Conservation (phyloP, 2,329 filamentous ascomycete genomes). For the Phialophora macrospora region DNA sequence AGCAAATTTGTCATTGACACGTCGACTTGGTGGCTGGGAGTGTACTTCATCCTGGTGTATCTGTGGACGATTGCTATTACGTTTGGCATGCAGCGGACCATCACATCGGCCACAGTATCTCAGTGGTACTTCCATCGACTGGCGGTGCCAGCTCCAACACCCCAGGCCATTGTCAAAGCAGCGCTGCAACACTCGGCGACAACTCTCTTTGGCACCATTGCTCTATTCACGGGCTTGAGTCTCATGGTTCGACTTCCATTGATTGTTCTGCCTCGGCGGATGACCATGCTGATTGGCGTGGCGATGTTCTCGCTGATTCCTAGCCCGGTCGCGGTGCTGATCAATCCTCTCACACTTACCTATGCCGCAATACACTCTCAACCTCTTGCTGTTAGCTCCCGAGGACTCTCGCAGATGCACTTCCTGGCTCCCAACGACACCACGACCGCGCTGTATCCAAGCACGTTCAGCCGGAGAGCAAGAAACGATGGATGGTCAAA, state of each 20-base stretch:
- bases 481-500: conserved; percentile 42
- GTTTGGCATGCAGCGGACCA: conserved; percentile 84
- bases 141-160: conserved; percentile 74
- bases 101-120: conserved; percentile 91
- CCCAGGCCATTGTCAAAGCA: conserved; percentile 78
- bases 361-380: conserved; percentile 94
- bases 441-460: conserved; percentile 66
- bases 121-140: conserved; percentile 99
- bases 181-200: conserved; percentile 81
- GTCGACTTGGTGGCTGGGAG: conserved; percentile 93
- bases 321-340: conserved; percentile 80
- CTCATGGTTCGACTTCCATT: conserved; percentile 83
- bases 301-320: conserved; percentile 81
- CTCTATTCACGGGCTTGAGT: conserved; percentile 80
- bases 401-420: conserved; percentile 78
- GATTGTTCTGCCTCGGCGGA: conserved; percentile 76
- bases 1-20: conserved; percentile 78
- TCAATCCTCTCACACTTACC: conserved; percentile 88
- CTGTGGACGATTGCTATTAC: conserved; percentile 91
- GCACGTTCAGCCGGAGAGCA: conserved; percentile 42
- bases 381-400: conserved; percentile 75
- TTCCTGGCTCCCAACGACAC: conserved; percentile 75
- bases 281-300: conserved; percentile 71
- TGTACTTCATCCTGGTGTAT: conserved; percentile 90
- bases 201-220: conserved; percentile 90